Conservation (phyloP, 129 eudicot genomes). For the Tagetes patula region DNA sequence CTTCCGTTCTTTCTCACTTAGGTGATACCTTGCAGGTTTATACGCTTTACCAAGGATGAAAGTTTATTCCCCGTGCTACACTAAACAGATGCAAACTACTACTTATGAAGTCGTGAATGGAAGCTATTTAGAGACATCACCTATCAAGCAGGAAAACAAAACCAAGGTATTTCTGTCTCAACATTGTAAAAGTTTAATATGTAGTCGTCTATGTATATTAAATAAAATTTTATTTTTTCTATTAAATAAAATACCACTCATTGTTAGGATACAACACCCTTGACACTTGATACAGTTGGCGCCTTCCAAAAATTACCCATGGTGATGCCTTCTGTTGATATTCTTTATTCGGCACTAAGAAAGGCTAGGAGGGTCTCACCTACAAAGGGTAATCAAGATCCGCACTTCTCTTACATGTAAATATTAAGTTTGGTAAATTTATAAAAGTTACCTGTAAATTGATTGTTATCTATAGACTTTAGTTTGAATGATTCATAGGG, state of each 20-base stretch:
- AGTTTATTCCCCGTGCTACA: conserved; percentile 44
- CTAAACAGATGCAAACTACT: conserved; percentile 71
- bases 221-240: background rate
- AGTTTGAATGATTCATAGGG: conserved; percentile 59
- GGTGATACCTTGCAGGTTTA: conserved; percentile 38
- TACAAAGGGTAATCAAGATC: conserved; percentile 76
- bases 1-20: conserved; percentile 1
- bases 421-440: background rate
- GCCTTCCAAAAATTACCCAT: conserved; percentile 96
- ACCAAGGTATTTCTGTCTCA: conserved; percentile 37
- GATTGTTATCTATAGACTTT: conserved; percentile 36
- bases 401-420: background rate
- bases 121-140: conserved; percentile 58
- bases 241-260: conserved; percentile 9
- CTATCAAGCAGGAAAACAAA: conserved; percentile 37
- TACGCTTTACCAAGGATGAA: conserved; percentile 38
- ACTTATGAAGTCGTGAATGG: conserved; percentile 66
- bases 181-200: background rate
- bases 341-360: conserved; percentile 65
- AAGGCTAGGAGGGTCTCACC: conserved; percentile 84
- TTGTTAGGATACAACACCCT: conserved; percentile 45
- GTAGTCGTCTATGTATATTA: conserved; percentile 2
- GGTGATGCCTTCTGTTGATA: conserved; percentile 96
- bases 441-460: conserved; percentile 14
- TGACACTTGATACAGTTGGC: conserved; percentile 53